Evolutionary conservation across 345 rosid species (phyloP).

Genomic region (Sisymbrium altissimum): DNA sequence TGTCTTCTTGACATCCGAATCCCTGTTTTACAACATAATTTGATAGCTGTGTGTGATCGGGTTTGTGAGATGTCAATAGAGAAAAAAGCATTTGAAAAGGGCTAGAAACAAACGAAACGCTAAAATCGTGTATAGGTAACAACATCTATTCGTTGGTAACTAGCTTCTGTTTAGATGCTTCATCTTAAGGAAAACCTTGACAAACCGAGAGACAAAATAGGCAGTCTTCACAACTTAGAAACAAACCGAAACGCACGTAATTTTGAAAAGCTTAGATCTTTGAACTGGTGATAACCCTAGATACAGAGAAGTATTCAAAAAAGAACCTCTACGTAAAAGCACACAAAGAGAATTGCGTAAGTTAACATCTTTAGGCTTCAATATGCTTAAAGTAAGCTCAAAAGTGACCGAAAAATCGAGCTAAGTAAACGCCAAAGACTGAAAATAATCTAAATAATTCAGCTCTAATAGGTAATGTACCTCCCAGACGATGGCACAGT

Average conservation of each 20-base stretch:
- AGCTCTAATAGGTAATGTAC: conserved; percentile 36
- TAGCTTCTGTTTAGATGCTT: not conserved
- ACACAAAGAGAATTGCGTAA: not conserved
- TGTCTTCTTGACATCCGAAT: conserved; percentile 84
- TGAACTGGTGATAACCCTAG: conserved; percentile 1
- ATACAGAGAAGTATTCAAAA: not conserved
- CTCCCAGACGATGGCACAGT: conserved; percentile 93
- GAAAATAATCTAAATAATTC: not conserved
- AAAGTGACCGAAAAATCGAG: not conserved
- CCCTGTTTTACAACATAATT: conserved; percentile 37
- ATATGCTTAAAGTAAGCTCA: not conserved
- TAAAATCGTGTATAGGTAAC: not conserved
- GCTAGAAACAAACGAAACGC: not conserved
- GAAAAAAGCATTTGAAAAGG: not conserved
- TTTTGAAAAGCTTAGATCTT: not conserved
- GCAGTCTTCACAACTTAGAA: not conserved
- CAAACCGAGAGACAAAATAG: not conserved
- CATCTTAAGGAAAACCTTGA: not conserved
- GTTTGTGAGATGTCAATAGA: too few species aligned
- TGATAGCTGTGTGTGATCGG: too few species aligned
- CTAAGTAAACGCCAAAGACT: not conserved
- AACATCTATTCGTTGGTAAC: not conserved
- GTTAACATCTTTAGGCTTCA: not conserved
- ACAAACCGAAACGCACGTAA: not conserved
- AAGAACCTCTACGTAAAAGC: not conserved